Conservation (phyloP, 1,284 basidiomycete genomes). For the Leccinum fuscescens region DNA sequence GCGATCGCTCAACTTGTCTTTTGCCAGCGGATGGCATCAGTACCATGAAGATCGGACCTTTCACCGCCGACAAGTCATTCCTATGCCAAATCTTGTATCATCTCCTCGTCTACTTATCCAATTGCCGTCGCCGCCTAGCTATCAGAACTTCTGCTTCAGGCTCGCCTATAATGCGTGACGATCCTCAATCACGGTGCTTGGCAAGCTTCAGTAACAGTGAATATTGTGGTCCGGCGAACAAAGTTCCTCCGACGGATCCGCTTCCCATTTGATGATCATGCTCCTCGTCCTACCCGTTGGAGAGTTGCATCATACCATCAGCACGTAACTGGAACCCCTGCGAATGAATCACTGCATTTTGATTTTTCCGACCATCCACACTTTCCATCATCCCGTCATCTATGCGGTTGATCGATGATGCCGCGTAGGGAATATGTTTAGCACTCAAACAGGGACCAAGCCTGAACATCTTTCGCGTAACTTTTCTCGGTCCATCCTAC, state of each 20-base stretch:
- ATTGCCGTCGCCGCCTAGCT: background rate
- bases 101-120: background rate
- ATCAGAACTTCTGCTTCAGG: background rate
- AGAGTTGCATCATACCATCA: background rate
- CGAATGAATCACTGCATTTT: background rate
- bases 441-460: background rate
- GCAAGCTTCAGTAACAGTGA: too few species aligned
- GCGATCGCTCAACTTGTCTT: too few species aligned
- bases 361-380: background rate
- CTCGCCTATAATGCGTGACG: background rate
- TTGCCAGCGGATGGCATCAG: too few species aligned
- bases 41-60: background rate
- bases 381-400: background rate
- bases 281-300: background rate
- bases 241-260: background rate
- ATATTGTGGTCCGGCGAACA: background rate
- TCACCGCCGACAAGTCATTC: background rate
- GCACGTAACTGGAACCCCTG: background rate
- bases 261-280: background rate
- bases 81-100: background rate
- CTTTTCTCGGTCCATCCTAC: background rate
- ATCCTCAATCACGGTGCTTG: background rate
- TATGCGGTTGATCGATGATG: background rate
- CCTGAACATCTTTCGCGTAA: background rate
- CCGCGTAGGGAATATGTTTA: background rate